These are phyloP conservation scores for Chaetomiaceae sp. DNA, from an alignment of 2,329 filamentous ascomycete genomes.

Conservation along the genomic window DNA sequence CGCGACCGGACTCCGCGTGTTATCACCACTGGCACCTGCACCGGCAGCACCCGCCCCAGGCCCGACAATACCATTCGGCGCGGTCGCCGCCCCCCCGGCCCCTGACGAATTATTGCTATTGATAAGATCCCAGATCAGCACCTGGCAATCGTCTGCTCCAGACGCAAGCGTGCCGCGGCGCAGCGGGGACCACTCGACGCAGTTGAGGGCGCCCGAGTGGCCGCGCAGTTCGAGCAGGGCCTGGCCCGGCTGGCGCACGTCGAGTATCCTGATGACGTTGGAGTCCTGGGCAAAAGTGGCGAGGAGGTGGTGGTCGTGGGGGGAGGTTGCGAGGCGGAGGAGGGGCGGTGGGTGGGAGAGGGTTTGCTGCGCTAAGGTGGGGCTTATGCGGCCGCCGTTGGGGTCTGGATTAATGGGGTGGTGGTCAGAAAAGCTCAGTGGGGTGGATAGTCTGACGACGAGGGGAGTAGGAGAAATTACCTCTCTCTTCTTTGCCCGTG, in stretches of 20 bases:
- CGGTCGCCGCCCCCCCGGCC: conserved; percentile 34
- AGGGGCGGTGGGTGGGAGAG: conserved; percentile 74
- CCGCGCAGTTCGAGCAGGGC: conserved; percentile 90
- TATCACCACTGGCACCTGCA: conserved; percentile 40
- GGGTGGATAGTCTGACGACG: neutral
- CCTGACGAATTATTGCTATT: conserved; percentile 45
- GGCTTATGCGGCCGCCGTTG: conserved; percentile 62
- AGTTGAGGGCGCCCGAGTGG: conserved; percentile 80
- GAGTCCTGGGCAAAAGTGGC: conserved; percentile 97
- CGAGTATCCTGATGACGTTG: conserved; percentile 86
- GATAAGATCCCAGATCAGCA: conserved; percentile 90
- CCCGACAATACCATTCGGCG: neutral
- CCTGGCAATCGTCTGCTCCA: conserved; percentile 85
- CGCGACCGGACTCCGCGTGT: conserved; percentile 63
- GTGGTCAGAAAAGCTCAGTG: neutral
- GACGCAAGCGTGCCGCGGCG: conserved; percentile 85
- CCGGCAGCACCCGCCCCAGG: neutral
- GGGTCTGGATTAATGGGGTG: conserved; percentile 37
- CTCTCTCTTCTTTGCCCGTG: conserved; percentile 74
- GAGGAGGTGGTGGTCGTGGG: conserved; percentile 89
- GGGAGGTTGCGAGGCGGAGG: conserved; percentile 79
- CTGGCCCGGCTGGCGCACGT: conserved; percentile 93
- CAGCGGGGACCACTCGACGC: conserved; percentile 90
- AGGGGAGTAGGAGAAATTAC: conserved; percentile 40
- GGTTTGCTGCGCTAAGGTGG: conserved; percentile 71